These are phyloP conservation scores for Calonectria leucothoes DNA, from an alignment of 2,329 filamentous ascomycete species.

Conservation along the genomic window DNA sequence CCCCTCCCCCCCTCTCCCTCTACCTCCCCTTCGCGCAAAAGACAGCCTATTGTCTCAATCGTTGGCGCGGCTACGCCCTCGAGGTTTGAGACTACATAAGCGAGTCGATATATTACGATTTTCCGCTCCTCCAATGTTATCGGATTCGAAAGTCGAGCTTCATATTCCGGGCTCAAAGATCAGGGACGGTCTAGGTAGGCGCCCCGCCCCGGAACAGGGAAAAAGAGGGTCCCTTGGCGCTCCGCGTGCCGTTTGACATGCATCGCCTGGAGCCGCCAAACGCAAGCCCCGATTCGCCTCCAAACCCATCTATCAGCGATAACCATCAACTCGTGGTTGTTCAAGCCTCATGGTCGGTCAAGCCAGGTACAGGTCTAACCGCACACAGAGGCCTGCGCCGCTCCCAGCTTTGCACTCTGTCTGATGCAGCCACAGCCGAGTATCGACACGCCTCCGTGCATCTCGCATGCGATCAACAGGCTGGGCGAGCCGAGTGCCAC, in stretches of 20 bases:
- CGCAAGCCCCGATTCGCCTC: slow-evolving; percentile 12
- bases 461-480: slow-evolving; percentile 12
- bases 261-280: slow-evolving; percentile 25
- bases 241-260: slow-evolving; percentile 27
- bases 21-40: background rate
- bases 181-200: slow-evolving; percentile 30
- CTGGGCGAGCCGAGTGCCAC: background rate
- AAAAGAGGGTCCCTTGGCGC: slow-evolving; percentile 16
- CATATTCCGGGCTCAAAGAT: slow-evolving; percentile 36
- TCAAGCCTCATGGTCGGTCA: background rate
- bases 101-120: background rate
- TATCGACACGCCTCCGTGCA: slow-evolving; percentile 3
- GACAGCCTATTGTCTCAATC: background rate
- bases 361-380: background rate
- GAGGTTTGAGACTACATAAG: background rate
- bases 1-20: background rate
- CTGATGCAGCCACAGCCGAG: slow-evolving; percentile 12
- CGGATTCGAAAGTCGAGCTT: slow-evolving; percentile 24
- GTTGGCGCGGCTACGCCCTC: background rate
- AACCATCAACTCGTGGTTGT: background rate
- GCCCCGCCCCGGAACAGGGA: slow-evolving; percentile 22
- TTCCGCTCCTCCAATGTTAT: slow-evolving; percentile 16
- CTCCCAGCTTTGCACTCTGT: background rate
- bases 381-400: slow-evolving; percentile 14
- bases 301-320: slow-evolving; percentile 5